Evolutionary conservation across 306 rosid species (phyloP).

Genomic region (Trifolium dubium): DNA sequence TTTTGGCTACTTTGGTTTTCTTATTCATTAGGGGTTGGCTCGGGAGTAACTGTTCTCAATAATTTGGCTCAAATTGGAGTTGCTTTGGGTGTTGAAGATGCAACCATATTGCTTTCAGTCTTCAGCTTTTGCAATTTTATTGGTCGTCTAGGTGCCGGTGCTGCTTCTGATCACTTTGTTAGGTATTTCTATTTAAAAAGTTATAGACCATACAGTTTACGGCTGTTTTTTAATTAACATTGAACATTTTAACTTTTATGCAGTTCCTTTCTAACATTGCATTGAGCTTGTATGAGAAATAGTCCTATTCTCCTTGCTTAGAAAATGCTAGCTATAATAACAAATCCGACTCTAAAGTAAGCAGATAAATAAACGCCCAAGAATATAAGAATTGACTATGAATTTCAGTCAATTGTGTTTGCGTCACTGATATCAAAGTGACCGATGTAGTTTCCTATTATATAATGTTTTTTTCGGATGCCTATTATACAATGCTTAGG

Average conservation of each 20-base stretch:
- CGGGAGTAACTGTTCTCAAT: constrained; percentile 84
- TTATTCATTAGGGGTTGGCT: constrained; percentile 74
- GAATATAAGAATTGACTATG: too few relatives aligned
- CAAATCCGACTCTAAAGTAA: neutral
- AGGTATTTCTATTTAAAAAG: constrained; percentile 49
- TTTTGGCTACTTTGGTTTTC: constrained; percentile 90
- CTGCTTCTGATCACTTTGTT: constrained; percentile 83
- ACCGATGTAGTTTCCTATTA: neutral
- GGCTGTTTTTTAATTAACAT: too few relatives aligned
- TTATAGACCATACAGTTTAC: constrained; percentile 9
- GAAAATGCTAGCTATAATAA: neutral
- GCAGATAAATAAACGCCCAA: too few relatives aligned
- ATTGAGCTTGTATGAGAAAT: neutral
- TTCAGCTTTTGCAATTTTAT: constrained; percentile 84
- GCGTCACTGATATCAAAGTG: too few relatives aligned
- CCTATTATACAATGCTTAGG: too few relatives aligned
- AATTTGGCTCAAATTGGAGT: constrained; percentile 89
- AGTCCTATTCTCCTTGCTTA: neutral
- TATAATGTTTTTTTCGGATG: neutral
- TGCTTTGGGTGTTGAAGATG: constrained; percentile 63
- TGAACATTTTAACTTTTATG: too few relatives aligned
- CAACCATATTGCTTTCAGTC: constrained; percentile 70
- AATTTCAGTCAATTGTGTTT: too few relatives aligned
- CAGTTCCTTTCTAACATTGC: too few relatives aligned
- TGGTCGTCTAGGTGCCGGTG: constrained; percentile 86